phyloP scores from a whole-genome alignment of 2,329 filamentous ascomycete genomes.

The Penicillium hesseltinei region DNA sequence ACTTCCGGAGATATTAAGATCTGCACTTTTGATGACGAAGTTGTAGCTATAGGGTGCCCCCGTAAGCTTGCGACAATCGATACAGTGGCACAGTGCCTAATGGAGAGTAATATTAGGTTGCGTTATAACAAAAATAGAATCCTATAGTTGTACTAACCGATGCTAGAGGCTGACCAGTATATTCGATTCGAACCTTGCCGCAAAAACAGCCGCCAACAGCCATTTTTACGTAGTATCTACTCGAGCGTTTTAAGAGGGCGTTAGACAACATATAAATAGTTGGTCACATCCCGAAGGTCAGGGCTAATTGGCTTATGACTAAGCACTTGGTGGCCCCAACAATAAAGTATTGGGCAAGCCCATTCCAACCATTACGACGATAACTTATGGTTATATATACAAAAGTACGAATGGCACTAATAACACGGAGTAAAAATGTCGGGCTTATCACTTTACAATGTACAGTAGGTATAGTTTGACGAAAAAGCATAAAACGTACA shows the following conservation, averaged over 20 bases:
- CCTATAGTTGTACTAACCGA: conserved; percentile 23
- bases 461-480: not conserved
- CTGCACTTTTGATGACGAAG: conserved; percentile 29
- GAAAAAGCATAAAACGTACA: not conserved
- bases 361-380: not conserved
- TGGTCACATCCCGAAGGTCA: not conserved
- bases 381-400: not conserved
- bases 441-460: not conserved
- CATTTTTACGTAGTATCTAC: conserved; percentile 21
- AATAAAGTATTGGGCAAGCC: not conserved
- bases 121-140: not conserved
- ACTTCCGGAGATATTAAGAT: conserved; percentile 33
- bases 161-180: conserved; percentile 30
- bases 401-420: not conserved
- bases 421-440: not conserved
- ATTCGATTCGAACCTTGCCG: conserved; percentile 37
- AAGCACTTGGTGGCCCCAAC: not conserved
- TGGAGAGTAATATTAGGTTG: conserved; percentile 1
- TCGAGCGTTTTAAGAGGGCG: no score
- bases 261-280: not conserved
- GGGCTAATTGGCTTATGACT: not conserved
- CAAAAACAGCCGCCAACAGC: conserved; percentile 37
- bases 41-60: conserved; percentile 32
- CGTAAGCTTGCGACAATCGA: conserved; percentile 42
- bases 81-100: conserved; percentile 40